Conservation (phyloP, 129 eudicot genomes). For the Kitagawia praeruptora region DNA sequence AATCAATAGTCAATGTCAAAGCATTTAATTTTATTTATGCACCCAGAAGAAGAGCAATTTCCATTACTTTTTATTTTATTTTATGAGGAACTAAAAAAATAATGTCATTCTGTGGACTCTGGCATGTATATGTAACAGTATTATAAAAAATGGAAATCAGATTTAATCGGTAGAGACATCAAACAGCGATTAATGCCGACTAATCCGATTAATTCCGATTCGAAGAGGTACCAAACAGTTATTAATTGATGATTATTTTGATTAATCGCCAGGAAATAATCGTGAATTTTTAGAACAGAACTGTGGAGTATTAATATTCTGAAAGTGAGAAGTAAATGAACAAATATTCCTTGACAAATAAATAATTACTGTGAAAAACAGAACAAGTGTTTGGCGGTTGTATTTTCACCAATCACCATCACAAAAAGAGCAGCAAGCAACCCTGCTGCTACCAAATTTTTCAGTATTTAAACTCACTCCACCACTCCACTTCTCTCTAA, state of each 20-base stretch:
- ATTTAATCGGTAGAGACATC: too few species aligned
- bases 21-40: neutral
- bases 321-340: neutral
- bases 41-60: too few species aligned
- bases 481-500: neutral
- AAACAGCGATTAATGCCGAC: too few species aligned
- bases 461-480: neutral
- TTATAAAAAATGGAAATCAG: too few species aligned
- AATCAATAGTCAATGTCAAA: neutral
- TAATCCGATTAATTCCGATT: too few species aligned
- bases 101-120: neutral
- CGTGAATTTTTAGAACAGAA: too few species aligned
- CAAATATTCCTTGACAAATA: too few species aligned
- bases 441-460: neutral
- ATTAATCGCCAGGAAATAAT: too few species aligned
- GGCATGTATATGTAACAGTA: neutral
- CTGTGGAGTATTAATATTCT: neutral
- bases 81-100: too few species aligned
- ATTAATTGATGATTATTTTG: too few species aligned
- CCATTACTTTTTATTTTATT: neutral
- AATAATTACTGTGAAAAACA: neutral
- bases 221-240: too few species aligned
- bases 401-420: neutral
- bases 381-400: neutral
- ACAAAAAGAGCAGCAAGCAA: neutral